These are phyloP conservation scores for Leishmania tropica DNA, from an alignment of 208 protist species.

Conservation along the genomic window DNA sequence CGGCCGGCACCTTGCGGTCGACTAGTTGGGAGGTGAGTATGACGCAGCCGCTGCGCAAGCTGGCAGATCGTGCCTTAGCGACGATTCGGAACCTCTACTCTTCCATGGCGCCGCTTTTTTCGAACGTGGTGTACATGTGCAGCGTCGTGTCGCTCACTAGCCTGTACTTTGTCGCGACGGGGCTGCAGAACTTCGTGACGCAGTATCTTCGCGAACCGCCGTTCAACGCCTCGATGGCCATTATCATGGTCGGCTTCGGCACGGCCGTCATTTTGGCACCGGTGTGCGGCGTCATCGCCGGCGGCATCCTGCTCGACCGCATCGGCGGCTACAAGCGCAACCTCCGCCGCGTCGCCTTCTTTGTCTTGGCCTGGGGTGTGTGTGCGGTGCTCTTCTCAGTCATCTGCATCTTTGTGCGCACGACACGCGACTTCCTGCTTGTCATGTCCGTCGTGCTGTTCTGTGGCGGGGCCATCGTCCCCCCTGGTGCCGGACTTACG, in stretches of 20 bases:
- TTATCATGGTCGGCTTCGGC: conserved; percentile 86
- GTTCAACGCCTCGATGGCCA: conserved; percentile 81
- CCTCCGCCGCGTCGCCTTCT: conserved; percentile 56
- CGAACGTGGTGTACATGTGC: conserved; percentile 77
- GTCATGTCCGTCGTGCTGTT: conserved; percentile 88
- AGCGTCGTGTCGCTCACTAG: conserved; percentile 81
- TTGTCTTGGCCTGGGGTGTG: conserved; percentile 56
- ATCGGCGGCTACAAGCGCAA: conserved; percentile 87
- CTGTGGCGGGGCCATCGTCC: conserved; percentile 86
- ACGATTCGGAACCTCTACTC: neutral
- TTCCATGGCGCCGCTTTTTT: conserved; percentile 31
- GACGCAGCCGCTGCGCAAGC: conserved; percentile 4
- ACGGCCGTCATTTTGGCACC: conserved; percentile 78
- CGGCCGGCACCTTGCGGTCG: neutral
- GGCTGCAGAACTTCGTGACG: conserved; percentile 93
- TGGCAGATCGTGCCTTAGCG: neutral
- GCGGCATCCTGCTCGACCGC: conserved; percentile 84
- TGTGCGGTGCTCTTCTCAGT: conserved; percentile 65
- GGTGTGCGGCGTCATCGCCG: conserved; percentile 81
- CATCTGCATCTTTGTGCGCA: conserved; percentile 76
- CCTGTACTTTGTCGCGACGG: conserved; percentile 93
- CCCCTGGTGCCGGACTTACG: conserved; percentile 73
- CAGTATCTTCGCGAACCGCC: conserved; percentile 81
- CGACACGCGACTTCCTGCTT: conserved; percentile 66
- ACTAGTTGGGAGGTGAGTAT: neutral